Percentiles rank a stretch among this genome's conserved stretches.
Conservation (phyloP, 129 eudicot genomes). For the Erigeron canadensis region DNA sequence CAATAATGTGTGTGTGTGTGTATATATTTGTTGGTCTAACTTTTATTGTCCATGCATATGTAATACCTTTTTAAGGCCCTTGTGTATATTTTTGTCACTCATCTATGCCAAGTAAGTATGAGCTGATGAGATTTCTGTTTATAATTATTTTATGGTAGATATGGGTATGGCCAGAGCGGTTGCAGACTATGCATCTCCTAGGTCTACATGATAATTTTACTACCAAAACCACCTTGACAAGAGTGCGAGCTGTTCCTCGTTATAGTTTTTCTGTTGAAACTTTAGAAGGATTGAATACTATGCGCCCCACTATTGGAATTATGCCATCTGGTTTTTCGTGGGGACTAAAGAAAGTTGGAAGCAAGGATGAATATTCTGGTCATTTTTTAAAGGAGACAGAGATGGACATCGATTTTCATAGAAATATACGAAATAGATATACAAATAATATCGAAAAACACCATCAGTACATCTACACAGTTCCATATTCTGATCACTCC, state of each 20-base stretch:
- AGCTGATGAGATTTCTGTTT: neutral
- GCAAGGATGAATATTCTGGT: conserved; percentile 26
- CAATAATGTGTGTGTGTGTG: neutral
- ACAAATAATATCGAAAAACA: conserved; percentile 4
- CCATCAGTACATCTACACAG: conserved; percentile 11
- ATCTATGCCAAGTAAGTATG: neutral
- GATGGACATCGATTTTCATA: conserved; percentile 16
- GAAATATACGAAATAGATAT: conserved; percentile 29
- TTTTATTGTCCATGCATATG: neutral
- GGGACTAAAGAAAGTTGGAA: conserved; percentile 43
- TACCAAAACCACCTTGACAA: conserved; percentile 74
- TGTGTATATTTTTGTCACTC: neutral
- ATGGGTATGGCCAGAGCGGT: conserved; percentile 97
- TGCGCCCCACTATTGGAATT: conserved; percentile 80
- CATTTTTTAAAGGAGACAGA: conserved; percentile 36
- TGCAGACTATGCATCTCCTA: conserved; percentile 86
- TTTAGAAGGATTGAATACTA: conserved; percentile 60
- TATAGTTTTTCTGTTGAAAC: conserved; percentile 78
- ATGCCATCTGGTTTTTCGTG: conserved; percentile 98
- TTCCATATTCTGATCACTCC: conserved; percentile 19
- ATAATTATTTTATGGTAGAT: conserved; percentile 44
- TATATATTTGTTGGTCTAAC: neutral
- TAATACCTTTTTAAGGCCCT: neutral
- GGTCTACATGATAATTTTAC: conserved; percentile 72
- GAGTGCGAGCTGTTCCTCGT: conserved; percentile 96